Evolutionary conservation across 257 asterid species (phyloP).

Genomic region (Rubia yunnanensis): DNA sequence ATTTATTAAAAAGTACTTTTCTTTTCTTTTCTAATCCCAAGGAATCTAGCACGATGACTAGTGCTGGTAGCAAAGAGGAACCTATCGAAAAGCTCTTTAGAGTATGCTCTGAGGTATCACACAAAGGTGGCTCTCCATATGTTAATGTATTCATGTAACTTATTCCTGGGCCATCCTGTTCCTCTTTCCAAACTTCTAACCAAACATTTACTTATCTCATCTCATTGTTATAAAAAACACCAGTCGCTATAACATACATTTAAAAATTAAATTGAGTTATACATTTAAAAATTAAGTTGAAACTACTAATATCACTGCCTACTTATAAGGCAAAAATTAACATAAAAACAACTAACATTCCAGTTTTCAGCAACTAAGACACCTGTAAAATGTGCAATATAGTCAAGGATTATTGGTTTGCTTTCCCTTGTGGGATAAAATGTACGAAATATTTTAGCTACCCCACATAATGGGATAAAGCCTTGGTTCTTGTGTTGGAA

Average conservation of each 20-base stretch:
- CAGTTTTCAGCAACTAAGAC: slow-evolving; percentile 1
- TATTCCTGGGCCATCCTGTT: neutral
- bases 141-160: neutral
- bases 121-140: neutral
- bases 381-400: neutral
- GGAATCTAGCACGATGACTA: too few species aligned
- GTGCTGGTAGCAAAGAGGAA: too few species aligned
- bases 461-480: neutral
- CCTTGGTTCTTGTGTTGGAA: neutral
- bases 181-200: neutral
- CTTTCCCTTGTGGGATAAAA: neutral
- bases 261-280: too few species aligned
- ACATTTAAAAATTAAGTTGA: neutral
- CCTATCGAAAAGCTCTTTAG: too few species aligned
- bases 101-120: too few species aligned
- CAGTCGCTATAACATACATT: neutral
- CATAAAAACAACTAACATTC: neutral
- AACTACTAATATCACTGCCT: neutral
- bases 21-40: too few species aligned
- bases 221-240: too few species aligned
- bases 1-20: too few species aligned
- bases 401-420: too few species aligned
- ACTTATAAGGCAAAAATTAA: neutral
- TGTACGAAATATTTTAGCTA: neutral
- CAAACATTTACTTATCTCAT: neutral